phyloP scores from a whole-genome alignment of 2,329 filamentous ascomycete genomes.

The Pyrenophora graminea region DNA sequence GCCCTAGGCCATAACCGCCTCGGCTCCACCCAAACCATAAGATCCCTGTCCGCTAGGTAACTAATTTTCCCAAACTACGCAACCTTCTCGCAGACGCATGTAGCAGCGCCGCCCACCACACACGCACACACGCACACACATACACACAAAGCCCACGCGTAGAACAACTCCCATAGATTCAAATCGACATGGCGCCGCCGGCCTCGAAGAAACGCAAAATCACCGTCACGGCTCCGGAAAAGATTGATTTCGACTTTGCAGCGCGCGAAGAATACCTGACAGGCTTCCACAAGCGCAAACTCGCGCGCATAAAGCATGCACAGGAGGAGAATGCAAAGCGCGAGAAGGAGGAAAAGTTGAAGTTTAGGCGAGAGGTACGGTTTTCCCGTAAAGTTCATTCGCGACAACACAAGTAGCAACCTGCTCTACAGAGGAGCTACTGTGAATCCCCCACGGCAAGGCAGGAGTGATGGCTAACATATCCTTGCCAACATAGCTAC shows the following conservation, averaged over 20 bases:
- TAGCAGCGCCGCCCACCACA: constrained; percentile 5
- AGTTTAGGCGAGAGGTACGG: constrained; percentile 73
- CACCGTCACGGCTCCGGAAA: constrained; percentile 62
- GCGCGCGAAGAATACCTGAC: constrained; percentile 87
- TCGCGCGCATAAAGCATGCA: constrained; percentile 80
- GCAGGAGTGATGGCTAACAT: not conserved
- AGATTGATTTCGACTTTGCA: constrained; percentile 81
- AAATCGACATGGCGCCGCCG: constrained; percentile 18
- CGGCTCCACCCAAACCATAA: constrained; percentile 13
- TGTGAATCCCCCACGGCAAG: not conserved
- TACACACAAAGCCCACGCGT: not conserved
- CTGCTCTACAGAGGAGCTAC: not conserved
- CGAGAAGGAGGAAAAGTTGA: constrained; percentile 75
- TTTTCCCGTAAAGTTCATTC: not conserved
- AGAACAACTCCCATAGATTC: not conserved
- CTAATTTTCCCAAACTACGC: constrained; percentile 28
- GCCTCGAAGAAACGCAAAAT: constrained; percentile 42
- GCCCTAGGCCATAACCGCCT: constrained; percentile 4
- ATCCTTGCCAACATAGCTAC: constrained; percentile 60
- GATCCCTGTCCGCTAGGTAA: constrained; percentile 29
- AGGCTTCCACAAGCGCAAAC: constrained; percentile 95
- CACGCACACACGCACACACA: not conserved
- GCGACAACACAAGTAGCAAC: not conserved
- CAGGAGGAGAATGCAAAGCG: constrained; percentile 79
- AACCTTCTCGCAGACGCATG: constrained; percentile 3